Percentiles rank a stretch among this genome's conserved stretches.
These are phyloP conservation scores for Beauveria australis DNA, from an alignment of 2,329 filamentous ascomycete species.

Conservation along the genomic window DNA sequence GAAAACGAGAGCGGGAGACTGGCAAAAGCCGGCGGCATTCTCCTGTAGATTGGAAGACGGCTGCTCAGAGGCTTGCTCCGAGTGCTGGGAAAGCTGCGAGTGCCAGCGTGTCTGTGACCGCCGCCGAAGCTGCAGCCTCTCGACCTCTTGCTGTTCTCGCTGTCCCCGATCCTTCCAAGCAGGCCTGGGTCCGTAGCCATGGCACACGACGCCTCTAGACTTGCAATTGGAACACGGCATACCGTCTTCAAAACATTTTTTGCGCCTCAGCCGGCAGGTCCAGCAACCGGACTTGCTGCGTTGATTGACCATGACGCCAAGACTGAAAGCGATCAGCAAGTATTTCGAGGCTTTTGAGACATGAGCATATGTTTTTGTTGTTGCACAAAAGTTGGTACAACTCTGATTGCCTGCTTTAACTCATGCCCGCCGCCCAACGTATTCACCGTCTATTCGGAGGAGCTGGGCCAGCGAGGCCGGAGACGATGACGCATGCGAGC, in stretches of 20 bases:
- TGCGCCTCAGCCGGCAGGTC: constrained; percentile 8
- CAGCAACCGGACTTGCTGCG: constrained; percentile 10
- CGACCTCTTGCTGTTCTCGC: constrained; percentile 4
- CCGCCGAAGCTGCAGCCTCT: not conserved
- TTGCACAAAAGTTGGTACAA: too few species aligned
- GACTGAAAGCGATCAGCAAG: not conserved
- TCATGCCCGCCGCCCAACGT: too few species aligned
- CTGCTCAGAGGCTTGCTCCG: not conserved
- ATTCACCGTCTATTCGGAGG: too few species aligned
- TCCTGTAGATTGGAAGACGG: not conserved
- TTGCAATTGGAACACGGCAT: constrained; percentile 2
- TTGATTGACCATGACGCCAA: not conserved
- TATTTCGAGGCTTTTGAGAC: not conserved
- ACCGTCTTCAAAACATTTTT: not conserved
- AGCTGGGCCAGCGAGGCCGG: too few species aligned
- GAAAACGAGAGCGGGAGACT: not conserved
- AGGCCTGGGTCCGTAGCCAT: constrained; percentile 7
- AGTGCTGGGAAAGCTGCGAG: not conserved
- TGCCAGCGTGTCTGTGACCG: not conserved
- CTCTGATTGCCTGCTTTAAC: too few species aligned
- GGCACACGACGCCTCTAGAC: not conserved
- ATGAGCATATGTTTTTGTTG: not conserved
- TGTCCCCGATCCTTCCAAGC: constrained; percentile 8
- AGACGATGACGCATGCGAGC: too few species aligned
- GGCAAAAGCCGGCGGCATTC: not conserved